Conservation (phyloP, 2,329 filamentous ascomycete genomes). For the Fusarium ramigenum region DNA sequence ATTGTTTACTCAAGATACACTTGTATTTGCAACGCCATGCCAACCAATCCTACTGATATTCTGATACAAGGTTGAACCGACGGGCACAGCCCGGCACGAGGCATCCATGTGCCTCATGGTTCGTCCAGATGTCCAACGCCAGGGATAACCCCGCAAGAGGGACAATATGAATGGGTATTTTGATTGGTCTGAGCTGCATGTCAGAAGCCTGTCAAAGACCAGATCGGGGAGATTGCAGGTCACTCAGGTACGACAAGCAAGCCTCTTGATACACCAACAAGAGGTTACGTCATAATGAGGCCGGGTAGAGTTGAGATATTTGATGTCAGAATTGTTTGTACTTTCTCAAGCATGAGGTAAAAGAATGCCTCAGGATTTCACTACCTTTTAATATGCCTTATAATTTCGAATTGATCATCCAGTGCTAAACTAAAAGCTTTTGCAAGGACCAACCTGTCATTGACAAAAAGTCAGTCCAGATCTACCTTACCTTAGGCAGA, state of each 20-base stretch:
- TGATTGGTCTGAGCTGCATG: background rate
- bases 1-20: background rate
- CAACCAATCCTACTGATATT: background rate
- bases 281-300: background rate
- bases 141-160: background rate
- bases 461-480: background rate
- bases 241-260: background rate
- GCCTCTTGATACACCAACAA: background rate
- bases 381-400: background rate
- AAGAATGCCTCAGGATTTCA: background rate
- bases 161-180: background rate
- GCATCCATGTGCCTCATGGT: background rate
- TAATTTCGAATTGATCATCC: background rate
- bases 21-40: background rate
- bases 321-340: too few species aligned
- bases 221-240: background rate
- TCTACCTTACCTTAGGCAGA: background rate
- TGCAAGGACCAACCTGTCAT: background rate
- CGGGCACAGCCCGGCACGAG: background rate
- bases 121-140: background rate
- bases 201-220: background rate
- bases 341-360: background rate
- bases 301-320: background rate
- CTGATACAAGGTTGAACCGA: constrained; percentile 2
- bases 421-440: background rate